A percentile compares a stretch with the other conserved stretches of the same genome.
Evolutionary conservation across 768 basidiomycete genomes (phyloP).

Genomic region (Rhizopogon vulgaris): DNA sequence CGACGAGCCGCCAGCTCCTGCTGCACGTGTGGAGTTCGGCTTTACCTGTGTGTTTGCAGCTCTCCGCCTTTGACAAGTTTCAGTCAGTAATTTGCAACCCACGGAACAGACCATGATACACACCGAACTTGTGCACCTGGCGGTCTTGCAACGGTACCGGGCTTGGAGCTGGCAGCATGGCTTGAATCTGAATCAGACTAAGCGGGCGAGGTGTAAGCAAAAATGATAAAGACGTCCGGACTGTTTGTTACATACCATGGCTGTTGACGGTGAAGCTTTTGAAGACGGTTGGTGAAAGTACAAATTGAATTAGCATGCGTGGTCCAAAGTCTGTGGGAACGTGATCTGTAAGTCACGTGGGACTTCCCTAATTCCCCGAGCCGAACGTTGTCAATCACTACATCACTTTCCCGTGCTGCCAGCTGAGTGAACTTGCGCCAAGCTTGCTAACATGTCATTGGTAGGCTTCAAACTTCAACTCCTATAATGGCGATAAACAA

Average conservation of each 20-base stretch:
- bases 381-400: neutral
- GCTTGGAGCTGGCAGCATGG: slow-evolving; percentile 34
- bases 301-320: neutral
- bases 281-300: neutral
- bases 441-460: neutral
- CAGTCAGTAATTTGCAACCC: neutral
- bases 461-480: neutral
- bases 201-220: neutral
- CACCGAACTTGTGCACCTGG: slow-evolving; percentile 81
- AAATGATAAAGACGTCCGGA: slow-evolving; percentile 2
- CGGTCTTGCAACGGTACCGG: slow-evolving; percentile 58
- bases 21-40: slow-evolving; percentile 85
- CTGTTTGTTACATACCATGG: neutral
- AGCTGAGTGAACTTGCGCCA: neutral
- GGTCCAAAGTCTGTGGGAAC: neutral
- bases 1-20: slow-evolving; percentile 92
- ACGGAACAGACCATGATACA: slow-evolving; percentile 16
- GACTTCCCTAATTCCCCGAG: neutral
- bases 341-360: neutral
- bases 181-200: slow-evolving; percentile 78
- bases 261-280: neutral
- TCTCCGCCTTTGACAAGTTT: slow-evolving; percentile 48
- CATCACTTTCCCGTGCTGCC: neutral
- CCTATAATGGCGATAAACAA: neutral
- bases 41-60: slow-evolving; percentile 61